Evolutionary conservation across 768 basidiomycete genomes (phyloP), one percentile per base, ranked within the genome.

Genomic region (Lactarius sanguifluus): DNA sequence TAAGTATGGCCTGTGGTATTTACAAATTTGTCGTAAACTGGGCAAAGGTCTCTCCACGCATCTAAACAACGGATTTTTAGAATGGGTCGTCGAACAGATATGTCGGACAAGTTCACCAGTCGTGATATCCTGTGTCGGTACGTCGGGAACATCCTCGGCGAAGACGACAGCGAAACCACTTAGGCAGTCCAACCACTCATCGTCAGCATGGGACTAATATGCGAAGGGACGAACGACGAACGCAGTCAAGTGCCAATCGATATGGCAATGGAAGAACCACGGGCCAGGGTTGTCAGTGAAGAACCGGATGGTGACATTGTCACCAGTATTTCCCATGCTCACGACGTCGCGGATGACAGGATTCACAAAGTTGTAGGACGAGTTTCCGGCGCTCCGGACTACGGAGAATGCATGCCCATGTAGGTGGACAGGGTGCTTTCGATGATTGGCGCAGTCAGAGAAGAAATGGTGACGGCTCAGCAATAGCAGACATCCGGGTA

Each of bases 261-360:
- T 74, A 54, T 76, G 73, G 64, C 75, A 75, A 59, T 73, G 75
- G 43, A 76, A 57, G 45, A 71, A 61, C 72, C 70, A 73, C 38
- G 70, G 68, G 18, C 75, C 75, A 28, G 73, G 64, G 30, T 74
- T 74, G 62, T 75, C 73, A 3, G 73, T 75, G 5, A 69, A 59
- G 64, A 75, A 75, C 5, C 75, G 69, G 55, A 77, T 70, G 5
- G 65, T 63, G n/a, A 70, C 60, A 13, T 70, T 55, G 15, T 70
- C 68, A 23, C 45, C 63, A 2, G 36, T 1, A 10, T 34, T 34
- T 18, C 71, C 72, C 0, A 64, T 69, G 58, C 60, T 67, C 50
- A 82, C 77, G 5, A 80, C 81, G 69, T 85, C 83, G 45, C 82
- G 73, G 59, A 79, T 74, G 59, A 79, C 75, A 0, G 83, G 82